phyloP scores from a whole-genome alignment of 129 eudicot species.

The Helianthus tuberosus region DNA sequence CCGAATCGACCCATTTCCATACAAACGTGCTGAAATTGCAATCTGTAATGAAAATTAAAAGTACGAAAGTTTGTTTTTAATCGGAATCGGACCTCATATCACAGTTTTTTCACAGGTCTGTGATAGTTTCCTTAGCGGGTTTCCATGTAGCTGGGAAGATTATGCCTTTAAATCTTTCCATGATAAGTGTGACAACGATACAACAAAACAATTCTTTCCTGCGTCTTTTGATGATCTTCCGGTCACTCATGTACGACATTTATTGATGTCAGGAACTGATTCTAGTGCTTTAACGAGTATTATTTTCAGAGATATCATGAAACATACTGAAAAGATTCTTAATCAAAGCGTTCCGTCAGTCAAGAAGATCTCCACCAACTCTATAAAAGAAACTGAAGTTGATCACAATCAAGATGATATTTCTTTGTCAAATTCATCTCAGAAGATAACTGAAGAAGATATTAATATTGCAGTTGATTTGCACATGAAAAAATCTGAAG shows the following conservation, averaged over 20 bases:
- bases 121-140: constrained; percentile 50
- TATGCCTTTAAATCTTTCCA: constrained; percentile 30
- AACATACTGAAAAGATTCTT: constrained; percentile 6
- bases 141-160: constrained; percentile 71
- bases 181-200: constrained; percentile 18
- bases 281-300: constrained; percentile 19
- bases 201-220: constrained; percentile 10
- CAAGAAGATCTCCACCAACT: background rate
- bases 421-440: constrained; percentile 14
- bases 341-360: constrained; percentile 14
- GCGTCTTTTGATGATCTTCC: constrained; percentile 39
- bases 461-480: constrained; percentile 12
- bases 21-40: background rate
- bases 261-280: constrained; percentile 40
- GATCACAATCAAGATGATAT: constrained; percentile 1
- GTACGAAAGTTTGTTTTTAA: background rate
- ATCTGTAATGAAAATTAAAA: background rate
- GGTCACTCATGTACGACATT: constrained; percentile 43
- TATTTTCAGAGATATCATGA: constrained; percentile 31
- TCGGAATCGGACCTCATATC: background rate
- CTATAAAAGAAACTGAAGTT: background rate
- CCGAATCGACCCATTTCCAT: background rate
- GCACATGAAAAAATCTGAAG: background rate
- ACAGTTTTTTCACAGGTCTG: constrained; percentile 48
- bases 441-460: constrained; percentile 6